These are phyloP conservation scores for Stemphylium lycopersici DNA, from an alignment of 2,329 filamentous ascomycete species.

Conservation along the genomic window DNA sequence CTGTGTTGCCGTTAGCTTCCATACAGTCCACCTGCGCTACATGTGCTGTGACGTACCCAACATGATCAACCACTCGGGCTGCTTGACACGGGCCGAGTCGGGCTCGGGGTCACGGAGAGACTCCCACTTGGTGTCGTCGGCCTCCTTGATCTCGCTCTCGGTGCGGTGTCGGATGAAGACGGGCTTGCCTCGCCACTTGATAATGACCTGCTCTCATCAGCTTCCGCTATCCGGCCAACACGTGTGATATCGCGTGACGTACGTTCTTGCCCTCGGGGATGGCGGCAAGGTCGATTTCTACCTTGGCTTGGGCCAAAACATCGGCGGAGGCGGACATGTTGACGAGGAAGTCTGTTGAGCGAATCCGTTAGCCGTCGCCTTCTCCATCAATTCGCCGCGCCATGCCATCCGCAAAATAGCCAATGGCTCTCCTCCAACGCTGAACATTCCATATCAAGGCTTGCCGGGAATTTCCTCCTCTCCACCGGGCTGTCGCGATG, in stretches of 20 bases:
- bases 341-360: conserved; percentile 86
- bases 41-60: conserved; percentile 66
- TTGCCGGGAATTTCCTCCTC: conserved; percentile 11
- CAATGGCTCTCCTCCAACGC: conserved; percentile 35
- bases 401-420: conserved; percentile 38
- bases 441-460: background rate
- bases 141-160: conserved; percentile 88
- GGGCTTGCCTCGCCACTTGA: conserved; percentile 99
- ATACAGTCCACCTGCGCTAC: background rate
- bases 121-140: conserved; percentile 84
- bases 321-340: conserved; percentile 99
- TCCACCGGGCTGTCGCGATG: conserved; percentile 13
- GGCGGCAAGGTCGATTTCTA: conserved; percentile 88
- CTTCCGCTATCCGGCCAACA: conserved; percentile 1
- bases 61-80: conserved; percentile 99
- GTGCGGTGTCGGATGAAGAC: conserved; percentile 99
- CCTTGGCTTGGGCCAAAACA: conserved; percentile 98
- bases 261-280: conserved; percentile 99
- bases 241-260: conserved; percentile 50
- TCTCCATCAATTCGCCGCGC: conserved; percentile 32
- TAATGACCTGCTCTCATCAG: conserved; percentile 73
- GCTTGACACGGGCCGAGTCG: conserved; percentile 93
- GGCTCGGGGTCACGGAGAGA: conserved; percentile 87
- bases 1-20: conserved; percentile 54
- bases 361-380: conserved; percentile 35